Conservation (phyloP, 495 filamentous ascomycete genomes). For the Margaritispora aquatica region DNA sequence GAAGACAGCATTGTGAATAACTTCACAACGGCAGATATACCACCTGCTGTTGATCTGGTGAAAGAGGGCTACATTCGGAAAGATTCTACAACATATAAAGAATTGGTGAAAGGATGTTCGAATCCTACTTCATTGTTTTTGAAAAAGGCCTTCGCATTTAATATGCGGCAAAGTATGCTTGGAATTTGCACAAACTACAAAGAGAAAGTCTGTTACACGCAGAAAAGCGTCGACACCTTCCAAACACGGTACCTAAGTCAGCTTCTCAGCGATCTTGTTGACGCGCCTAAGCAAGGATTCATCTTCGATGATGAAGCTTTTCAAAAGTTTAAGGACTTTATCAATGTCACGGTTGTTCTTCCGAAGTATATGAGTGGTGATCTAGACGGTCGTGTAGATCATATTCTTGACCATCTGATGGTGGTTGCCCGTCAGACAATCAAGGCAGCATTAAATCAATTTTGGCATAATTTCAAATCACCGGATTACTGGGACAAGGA, state of each 20-base stretch:
- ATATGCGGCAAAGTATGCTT: constrained; percentile 57
- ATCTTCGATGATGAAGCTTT: constrained; percentile 54
- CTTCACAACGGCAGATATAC: constrained; percentile 64
- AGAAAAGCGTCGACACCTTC: constrained; percentile 48
- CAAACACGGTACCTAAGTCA: constrained; percentile 54
- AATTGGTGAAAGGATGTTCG: constrained; percentile 28
- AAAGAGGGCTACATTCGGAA: constrained; percentile 51
- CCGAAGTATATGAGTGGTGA: constrained; percentile 33
- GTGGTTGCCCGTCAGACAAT: constrained; percentile 53
- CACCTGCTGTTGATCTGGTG: constrained; percentile 32
- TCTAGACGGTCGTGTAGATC: constrained; percentile 29
- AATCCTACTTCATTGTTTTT: constrained; percentile 13
- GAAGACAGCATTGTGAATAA: constrained; percentile 63
- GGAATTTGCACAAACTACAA: constrained; percentile 73
- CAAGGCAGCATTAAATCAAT: constrained; percentile 39
- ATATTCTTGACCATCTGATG: constrained; percentile 71
- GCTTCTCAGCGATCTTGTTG: constrained; percentile 74
- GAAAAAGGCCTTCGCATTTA: constrained; percentile 38
- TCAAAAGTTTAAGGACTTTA: constrained; percentile 15
- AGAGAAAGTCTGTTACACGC: constrained; percentile 58
- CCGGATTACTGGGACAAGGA: constrained; percentile 38
- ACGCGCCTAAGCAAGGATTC: constrained; percentile 73
- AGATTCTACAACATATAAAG: constrained; percentile 44
- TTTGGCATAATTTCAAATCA: constrained; percentile 36
- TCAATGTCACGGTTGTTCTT: constrained; percentile 24